Evolutionary conservation across 164 flowering plant genomes (phyloP), one percentile per base, ranked within the genome.

Genomic region (Nymphaea colorata): DNA sequence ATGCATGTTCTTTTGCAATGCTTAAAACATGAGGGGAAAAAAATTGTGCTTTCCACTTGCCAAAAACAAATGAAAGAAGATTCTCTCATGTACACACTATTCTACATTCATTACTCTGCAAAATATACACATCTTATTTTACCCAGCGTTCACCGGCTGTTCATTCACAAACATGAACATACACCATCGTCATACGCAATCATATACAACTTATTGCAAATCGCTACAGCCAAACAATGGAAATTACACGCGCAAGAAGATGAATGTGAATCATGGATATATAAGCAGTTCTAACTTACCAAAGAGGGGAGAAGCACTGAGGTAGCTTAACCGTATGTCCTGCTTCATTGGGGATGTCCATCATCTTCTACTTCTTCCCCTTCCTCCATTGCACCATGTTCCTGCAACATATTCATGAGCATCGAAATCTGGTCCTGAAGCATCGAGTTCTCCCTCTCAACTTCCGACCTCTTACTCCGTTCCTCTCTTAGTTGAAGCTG

Each of bases 351-450:
- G 5, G 53, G 53, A 6, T 47, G 55, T 4, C 14, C 15, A 8
- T 8, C 57, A 10, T 51, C 57, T 15, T 51, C 57, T 15, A 51
- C 57, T 51, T 51, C 57, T 15, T 51, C 57, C 42, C 80, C 88
- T 4, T 85, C 87, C 0, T 66, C 86, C 55, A 64, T 76, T 4
- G 65, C 70, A 4, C 83, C 90, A 10, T 77, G 68, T 43, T 88
- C 95, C 61, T 87, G 85, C 73, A 93, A 60, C 96, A 93, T 85
- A 78, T 82, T 82, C 97, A 93, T 90, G 62, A 93, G 82, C 96
- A 93, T 86, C 44, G 77, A 65, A 41, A 93, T 67, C 69, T 93
- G 97, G 67, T 80, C 78, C 61, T 87, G 87, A 71, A 93, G 79
- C 87, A 87, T 78, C 43, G 70, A 64, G 41, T 91, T 93, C 65